phyloP scores from a whole-genome alignment of 306 rosid species.

The Cucurbita argyrosperma region DNA sequence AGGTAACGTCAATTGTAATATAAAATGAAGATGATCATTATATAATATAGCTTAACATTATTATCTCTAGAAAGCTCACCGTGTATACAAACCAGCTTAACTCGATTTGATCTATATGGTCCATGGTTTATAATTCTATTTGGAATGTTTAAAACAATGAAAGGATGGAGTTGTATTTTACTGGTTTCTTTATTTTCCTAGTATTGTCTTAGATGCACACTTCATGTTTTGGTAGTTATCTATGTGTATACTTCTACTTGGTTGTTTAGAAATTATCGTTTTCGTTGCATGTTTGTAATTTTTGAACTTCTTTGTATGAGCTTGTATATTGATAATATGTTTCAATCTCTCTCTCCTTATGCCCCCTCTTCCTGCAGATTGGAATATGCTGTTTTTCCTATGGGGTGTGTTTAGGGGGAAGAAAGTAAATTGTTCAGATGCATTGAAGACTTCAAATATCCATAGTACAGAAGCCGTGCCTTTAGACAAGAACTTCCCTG shows the following conservation, averaged over 20 bases:
- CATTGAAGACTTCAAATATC: slow-evolving; percentile 23
- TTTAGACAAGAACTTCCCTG: slow-evolving; percentile 23
- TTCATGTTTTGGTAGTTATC: not conserved
- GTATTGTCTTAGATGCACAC: not conserved
- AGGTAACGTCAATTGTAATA: not conserved
- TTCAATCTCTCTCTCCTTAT: not conserved
- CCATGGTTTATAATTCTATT: not conserved
- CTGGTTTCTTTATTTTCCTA: not conserved
- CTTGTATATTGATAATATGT: not conserved
- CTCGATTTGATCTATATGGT: not conserved
- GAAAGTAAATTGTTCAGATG: slow-evolving; percentile 37
- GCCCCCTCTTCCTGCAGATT: slow-evolving; percentile 41
- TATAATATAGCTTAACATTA: not conserved
- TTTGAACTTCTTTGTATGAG: not conserved
- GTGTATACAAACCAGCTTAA: not conserved
- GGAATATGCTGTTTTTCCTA: slow-evolving; percentile 80
- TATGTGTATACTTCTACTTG: not conserved
- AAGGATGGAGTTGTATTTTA: not conserved
- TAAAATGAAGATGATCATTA: not conserved
- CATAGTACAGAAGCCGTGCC: slow-evolving; percentile 30
- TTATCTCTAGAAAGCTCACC: not conserved
- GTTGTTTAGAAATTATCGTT: not conserved
- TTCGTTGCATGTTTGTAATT: no score
- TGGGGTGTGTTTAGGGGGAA: slow-evolving; percentile 86
- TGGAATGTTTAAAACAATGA: not conserved